These are phyloP conservation scores for Dendrobium officinale DNA, from an alignment of 106 monocot species.

Conservation along the genomic window DNA sequence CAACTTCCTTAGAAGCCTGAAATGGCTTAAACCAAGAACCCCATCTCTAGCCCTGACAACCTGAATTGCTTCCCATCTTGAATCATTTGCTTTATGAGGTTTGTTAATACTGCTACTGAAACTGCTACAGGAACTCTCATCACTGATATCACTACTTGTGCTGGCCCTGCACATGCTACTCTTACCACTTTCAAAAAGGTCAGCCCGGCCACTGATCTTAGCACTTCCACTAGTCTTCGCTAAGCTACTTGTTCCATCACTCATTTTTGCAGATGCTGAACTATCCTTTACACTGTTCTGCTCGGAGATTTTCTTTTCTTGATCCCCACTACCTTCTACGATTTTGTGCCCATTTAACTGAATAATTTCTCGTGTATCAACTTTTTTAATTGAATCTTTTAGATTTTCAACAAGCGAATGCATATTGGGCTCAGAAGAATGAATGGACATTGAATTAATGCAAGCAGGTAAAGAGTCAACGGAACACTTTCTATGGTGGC, in stretches of 20 bases:
- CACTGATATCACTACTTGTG: constrained; percentile 42
- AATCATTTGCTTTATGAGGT: constrained; percentile 47
- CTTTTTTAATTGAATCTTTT: constrained; percentile 6
- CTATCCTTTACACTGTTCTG: constrained; percentile 19
- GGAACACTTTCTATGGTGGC: constrained; percentile 10
- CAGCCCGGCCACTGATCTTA: constrained; percentile 18
- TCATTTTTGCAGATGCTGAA: constrained; percentile 23
- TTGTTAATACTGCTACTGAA: constrained; percentile 39
- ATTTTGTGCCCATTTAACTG: background rate
- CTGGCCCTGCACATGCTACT: constrained; percentile 34
- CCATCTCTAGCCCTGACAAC: constrained; percentile 29
- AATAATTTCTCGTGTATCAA: constrained; percentile 4
- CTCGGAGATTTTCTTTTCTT: constrained; percentile 25
- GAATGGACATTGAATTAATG: constrained; percentile 12
- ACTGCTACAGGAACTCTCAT: constrained; percentile 33
- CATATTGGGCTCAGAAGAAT: background rate
- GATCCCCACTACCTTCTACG: constrained; percentile 7
- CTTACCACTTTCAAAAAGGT: constrained; percentile 29
- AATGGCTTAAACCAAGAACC: constrained; percentile 44
- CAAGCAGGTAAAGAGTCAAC: constrained; percentile 5
- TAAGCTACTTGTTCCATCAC: constrained; percentile 23
- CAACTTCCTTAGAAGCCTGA: constrained; percentile 42
- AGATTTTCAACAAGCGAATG: constrained; percentile 2
- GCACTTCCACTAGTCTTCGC: constrained; percentile 27
- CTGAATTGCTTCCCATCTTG: constrained; percentile 46